Base-by-base conservation (phyloP, 306 rosid species). In the Dicorynia guianensis region DNA sequence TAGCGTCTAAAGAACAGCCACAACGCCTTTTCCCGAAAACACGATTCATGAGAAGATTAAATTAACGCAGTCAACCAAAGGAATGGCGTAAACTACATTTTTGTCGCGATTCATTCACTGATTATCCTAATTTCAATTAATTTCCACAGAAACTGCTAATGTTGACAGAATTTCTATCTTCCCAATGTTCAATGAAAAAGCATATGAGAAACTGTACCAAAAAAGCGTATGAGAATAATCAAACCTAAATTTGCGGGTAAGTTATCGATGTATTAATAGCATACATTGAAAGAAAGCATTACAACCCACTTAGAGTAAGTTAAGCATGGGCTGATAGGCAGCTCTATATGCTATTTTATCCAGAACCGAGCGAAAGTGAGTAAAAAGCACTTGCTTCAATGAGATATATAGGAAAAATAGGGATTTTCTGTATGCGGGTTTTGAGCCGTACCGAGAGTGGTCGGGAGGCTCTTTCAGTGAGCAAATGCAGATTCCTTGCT, bases 1-100 rank as follows among this genome's bases (percentile, higher is more conserved):
- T 11, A 72, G 70, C 60, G 56, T 46, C 79, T 33, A 66, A 56
- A 36, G 55, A 55, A 72, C 67, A 72, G 65, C 3, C 15, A 36
- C 15, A 11, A 48, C 65, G 11, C 56, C 19, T 79, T 46, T n/a
- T 20, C 17, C 2, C 42, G n/a, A 15, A 43, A 55, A 8, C 80
- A 30, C 43, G 34, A 17, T 20, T 18, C 11, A 52, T 35, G 36
- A 19, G 15, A 43, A 2, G 36, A 61, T 25, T 25, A 20, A 36
- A 34, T 12, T 42, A 54, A 63, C 49, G 61, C 72, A 69, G 54
- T 30, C 69, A 63, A 30, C 57, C 63, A 69, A 68, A 63, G 38
- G 38, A 52, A 75, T 13, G 42, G 13, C 25, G 19, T 33, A 3
- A 48, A 20, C 5, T 2, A 15, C 64, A 69, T 20, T 52, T 69